A percentile compares a stretch with the other conserved stretches of the same genome.
Evolutionary conservation across 352 stramenopile genomes (phyloP).

Genomic region (Globisporangium heterothallicum): DNA sequence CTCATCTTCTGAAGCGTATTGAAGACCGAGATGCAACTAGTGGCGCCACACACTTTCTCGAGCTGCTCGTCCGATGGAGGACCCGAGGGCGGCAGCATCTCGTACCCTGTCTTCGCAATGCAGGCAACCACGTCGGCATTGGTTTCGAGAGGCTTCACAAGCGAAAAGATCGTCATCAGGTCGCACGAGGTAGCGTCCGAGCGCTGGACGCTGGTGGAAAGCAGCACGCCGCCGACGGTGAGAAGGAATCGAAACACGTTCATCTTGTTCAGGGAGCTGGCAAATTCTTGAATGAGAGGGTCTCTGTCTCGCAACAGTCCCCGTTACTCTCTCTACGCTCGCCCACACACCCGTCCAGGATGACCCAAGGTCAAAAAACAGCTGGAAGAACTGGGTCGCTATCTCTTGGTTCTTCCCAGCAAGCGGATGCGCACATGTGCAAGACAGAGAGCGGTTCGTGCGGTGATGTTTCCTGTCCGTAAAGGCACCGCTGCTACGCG

Average conservation of each 20-base stretch:
- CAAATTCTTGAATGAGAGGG: background rate
- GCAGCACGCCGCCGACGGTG: background rate
- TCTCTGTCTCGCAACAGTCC: too few relatives aligned
- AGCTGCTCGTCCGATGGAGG: constrained; percentile 26
- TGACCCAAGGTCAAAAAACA: too few relatives aligned
- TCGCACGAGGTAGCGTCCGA: constrained; percentile 18
- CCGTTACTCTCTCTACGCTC: background rate
- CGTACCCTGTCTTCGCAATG: constrained; percentile 25
- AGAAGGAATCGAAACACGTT: background rate
- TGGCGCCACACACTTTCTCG: constrained; percentile 22
- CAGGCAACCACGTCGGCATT: constrained; percentile 28
- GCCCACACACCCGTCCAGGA: too few relatives aligned
- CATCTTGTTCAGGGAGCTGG: constrained; percentile 5
- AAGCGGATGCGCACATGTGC: background rate
- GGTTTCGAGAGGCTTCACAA: constrained; percentile 28
- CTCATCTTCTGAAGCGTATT: constrained; percentile 25
- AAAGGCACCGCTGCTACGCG: too few relatives aligned
- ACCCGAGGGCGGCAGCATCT: constrained; percentile 24
- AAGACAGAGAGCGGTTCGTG: too few relatives aligned
- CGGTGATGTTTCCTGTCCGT: too few relatives aligned
- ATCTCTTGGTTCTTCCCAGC: too few relatives aligned
- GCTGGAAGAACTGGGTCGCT: too few relatives aligned
- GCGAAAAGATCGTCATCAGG: constrained; percentile 29
- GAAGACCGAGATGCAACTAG: constrained; percentile 21
- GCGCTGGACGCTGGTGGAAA: background rate